Percentiles rank a stretch among this genome's conserved stretches.
Evolutionary conservation across 495 filamentous ascomycete species (phyloP).

Genomic region (Evernia prunastri): DNA sequence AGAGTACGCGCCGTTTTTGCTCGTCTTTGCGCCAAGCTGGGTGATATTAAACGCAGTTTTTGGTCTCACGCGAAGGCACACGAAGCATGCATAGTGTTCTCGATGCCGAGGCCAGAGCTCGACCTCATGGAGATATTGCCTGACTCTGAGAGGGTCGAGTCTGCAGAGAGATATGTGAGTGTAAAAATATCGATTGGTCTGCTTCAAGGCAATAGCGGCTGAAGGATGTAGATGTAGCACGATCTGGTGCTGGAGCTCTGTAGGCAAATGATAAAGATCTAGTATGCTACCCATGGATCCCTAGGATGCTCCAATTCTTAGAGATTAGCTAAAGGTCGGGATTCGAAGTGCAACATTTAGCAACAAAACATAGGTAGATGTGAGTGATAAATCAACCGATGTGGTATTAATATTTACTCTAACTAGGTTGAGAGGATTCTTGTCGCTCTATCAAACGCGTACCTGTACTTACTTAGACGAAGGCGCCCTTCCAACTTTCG

Average conservation of each 20-base stretch:
- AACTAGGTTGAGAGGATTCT: too few relatives aligned
- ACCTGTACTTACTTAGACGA: not conserved
- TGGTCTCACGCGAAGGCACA: not conserved
- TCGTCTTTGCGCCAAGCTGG: not conserved
- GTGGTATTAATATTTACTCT: too few relatives aligned
- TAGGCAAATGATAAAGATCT: not conserved
- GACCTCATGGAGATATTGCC: not conserved
- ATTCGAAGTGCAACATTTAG: not conserved
- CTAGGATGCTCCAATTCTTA: too few relatives aligned
- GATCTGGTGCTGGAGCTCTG: not conserved
- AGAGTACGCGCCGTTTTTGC: not conserved
- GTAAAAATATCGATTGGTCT: conserved; percentile 3
- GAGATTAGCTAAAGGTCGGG: too few relatives aligned
- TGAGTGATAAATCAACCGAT: too few relatives aligned
- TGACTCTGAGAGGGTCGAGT: not conserved
- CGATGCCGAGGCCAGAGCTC: not conserved
- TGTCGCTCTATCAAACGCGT: not conserved
- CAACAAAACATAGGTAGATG: not conserved
- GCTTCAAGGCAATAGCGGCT: conserved; percentile 3
- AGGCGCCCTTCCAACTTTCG: not conserved
- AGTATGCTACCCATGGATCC: not conserved
- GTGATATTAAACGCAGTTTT: not conserved
- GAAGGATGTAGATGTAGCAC: not conserved
- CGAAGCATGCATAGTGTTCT: not conserved
- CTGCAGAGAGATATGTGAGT: not conserved